Percentiles rank a stretch among this genome's conserved stretches.
These are phyloP conservation scores for Fagus crenata DNA, from an alignment of 306 rosid genomes.

Conservation along the genomic window DNA sequence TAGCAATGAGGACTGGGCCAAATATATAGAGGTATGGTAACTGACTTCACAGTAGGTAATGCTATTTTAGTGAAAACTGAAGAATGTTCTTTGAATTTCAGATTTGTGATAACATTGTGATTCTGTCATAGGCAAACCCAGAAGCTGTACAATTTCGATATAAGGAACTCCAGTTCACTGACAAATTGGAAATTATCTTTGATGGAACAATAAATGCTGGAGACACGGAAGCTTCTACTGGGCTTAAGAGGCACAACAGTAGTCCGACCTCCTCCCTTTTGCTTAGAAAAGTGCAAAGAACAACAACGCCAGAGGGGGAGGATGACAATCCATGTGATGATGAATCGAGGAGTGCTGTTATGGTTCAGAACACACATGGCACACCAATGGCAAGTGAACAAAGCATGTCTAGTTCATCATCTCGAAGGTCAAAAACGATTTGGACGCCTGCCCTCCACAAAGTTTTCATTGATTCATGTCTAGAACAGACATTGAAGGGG, in stretches of 20 bases:
- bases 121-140: conserved; percentile 53
- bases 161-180: conserved; percentile 45
- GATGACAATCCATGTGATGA: conserved; percentile 33
- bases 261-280: conserved; percentile 34
- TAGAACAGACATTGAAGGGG: conserved; percentile 66
- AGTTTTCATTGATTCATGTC: conserved; percentile 57
- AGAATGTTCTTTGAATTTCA: conserved; percentile 27
- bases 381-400: conserved; percentile 49
- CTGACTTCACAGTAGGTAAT: neutral
- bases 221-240: conserved; percentile 22
- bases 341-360: conserved; percentile 34
- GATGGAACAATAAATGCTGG: conserved; percentile 35
- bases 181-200: conserved; percentile 48
- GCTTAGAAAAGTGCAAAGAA: conserved; percentile 27
- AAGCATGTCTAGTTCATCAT: conserved; percentile 53
- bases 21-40: conserved; percentile 43
- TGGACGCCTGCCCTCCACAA: conserved; percentile 60
- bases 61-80: conserved; percentile 12
- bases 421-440: conserved; percentile 42
- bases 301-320: conserved; percentile 26
- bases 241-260: conserved; percentile 40
- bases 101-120: conserved; percentile 21
- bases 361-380: conserved; percentile 41
- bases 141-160: conserved; percentile 56
- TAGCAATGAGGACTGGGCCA: conserved; percentile 45